Evolutionary conservation across 2,329 filamentous ascomycete genomes (phyloP).

Genomic region (Colletotrichum sp.): DNA sequence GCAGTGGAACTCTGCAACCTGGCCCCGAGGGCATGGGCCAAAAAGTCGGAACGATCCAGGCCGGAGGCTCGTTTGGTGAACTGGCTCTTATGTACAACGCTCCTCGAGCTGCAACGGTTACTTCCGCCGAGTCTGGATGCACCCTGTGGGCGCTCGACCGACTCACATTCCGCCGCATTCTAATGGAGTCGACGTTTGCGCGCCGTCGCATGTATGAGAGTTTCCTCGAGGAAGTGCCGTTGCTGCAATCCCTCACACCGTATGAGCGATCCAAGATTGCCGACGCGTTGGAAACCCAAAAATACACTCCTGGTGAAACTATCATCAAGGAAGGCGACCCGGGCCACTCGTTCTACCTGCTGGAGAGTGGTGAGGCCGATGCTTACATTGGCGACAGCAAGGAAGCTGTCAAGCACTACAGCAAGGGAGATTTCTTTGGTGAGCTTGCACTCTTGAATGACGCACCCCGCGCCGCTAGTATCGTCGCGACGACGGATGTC

Average conservation of each 20-base stretch:
- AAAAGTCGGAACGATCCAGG: conserved; percentile 81
- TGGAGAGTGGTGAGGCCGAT: conserved; percentile 86
- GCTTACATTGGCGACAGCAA: conserved; percentile 80
- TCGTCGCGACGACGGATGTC: conserved; percentile 83
- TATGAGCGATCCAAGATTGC: conserved; percentile 98
- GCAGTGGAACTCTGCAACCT: conserved; percentile 75
- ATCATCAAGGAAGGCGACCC: conserved; percentile 94
- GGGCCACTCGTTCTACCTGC: conserved; percentile 88
- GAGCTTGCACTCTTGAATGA: conserved; percentile 94
- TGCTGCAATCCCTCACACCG: conserved; percentile 81
- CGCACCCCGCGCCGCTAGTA: conserved; percentile 87
- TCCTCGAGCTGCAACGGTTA: conserved; percentile 90
- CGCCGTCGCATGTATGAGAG: conserved; percentile 96
- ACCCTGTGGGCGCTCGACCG: conserved; percentile 95
- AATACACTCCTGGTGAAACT: conserved; percentile 77
- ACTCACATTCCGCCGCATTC: conserved; percentile 93
- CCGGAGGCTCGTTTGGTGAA: conserved; percentile 95
- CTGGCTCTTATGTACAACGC: conserved; percentile 99
- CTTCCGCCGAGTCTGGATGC: conserved; percentile 78
- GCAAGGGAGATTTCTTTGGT: conserved; percentile 95
- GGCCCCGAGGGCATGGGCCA: conserved; percentile 83
- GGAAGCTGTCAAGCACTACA: conserved; percentile 78
- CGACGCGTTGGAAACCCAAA: conserved; percentile 90
- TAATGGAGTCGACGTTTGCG: conserved; percentile 98
- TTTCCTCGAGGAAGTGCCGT: conserved; percentile 91